Percentiles rank a stretch among this genome's conserved stretches.
These are phyloP conservation scores for Vitis amurensis DNA, from an alignment of 164 flowering plant genomes.

Conservation along the genomic window DNA sequence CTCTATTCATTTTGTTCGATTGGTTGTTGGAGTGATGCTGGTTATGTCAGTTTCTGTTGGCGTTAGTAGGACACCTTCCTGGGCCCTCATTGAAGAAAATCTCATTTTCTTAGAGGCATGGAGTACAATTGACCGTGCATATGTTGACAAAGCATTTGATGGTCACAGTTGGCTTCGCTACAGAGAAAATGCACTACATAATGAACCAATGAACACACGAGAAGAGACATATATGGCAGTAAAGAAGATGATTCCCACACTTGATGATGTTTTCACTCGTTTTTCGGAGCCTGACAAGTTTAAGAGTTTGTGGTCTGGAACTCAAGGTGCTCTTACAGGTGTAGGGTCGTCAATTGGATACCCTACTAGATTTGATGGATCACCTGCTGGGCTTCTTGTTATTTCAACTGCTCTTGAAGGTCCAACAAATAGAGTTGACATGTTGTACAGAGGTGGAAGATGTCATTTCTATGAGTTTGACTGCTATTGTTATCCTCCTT, in stretches of 20 bases:
- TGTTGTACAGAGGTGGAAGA: constrained; percentile 61
- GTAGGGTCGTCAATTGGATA: constrained; percentile 96
- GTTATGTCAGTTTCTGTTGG: constrained; percentile 52
- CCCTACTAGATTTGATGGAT: constrained; percentile 50
- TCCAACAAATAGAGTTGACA: constrained; percentile 87
- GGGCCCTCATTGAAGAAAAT: no score
- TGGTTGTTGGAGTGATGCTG: constrained; percentile 51
- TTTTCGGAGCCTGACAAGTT: constrained; percentile 93
- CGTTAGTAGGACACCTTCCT: constrained; percentile 28
- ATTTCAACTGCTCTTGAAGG: constrained; percentile 92
- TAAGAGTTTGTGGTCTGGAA: constrained; percentile 93
- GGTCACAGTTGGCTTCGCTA: constrained; percentile 65
- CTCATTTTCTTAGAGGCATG: no score
- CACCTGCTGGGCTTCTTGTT: constrained; percentile 72
- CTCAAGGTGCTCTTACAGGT: constrained; percentile 93
- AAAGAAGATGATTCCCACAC: constrained; percentile 89
- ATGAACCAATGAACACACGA: constrained; percentile 90
- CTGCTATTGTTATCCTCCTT: no score
- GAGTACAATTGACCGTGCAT: no score
- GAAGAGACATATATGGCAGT: constrained; percentile 89
- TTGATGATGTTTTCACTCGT: constrained; percentile 95
- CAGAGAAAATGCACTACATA: constrained; percentile 85
- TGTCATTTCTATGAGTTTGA: no score
- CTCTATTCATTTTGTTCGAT: constrained; percentile 32
- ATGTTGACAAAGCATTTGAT: no score